Conservation (phyloP, 805 yeast genomes). For the Lachancea sp. region DNA sequence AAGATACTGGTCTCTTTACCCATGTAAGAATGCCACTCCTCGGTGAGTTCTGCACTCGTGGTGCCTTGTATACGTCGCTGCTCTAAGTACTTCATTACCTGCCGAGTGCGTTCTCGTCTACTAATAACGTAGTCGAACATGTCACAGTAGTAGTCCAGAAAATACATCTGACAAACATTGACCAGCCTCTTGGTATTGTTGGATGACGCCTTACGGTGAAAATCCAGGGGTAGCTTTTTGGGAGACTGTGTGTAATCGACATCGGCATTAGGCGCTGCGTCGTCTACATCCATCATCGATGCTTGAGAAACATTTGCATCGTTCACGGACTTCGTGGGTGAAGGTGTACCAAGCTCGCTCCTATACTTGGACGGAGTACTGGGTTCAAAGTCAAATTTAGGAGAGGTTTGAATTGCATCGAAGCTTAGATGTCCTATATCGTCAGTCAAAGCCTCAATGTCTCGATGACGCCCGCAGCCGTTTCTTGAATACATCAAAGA, state of each 20-base stretch:
- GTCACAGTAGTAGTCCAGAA: constrained; percentile 92
- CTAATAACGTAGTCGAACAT: constrained; percentile 86
- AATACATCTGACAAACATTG: constrained; percentile 88
- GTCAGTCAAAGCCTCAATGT: constrained; percentile 32
- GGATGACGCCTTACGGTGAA: constrained; percentile 52
- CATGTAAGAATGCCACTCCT: constrained; percentile 70
- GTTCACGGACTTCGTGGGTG: constrained; percentile 29
- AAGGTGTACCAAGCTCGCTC: constrained; percentile 24
- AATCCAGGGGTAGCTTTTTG: constrained; percentile 39
- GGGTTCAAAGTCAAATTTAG: constrained; percentile 8
- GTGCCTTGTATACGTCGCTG: constrained; percentile 31
- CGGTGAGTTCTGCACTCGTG: constrained; percentile 37
- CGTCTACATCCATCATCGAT: constrained; percentile 33
- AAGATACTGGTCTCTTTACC: constrained; percentile 79
- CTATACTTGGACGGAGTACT: constrained; percentile 22
- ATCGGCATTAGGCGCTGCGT: constrained; percentile 15
- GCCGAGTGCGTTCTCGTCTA: constrained; percentile 73
- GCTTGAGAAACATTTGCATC: constrained; percentile 13
- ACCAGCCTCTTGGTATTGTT: constrained; percentile 80
- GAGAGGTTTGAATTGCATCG: constrained; percentile 15
- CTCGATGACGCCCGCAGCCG: constrained; percentile 13
- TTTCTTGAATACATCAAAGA: constrained; percentile 23
- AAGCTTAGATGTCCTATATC: constrained; percentile 32
- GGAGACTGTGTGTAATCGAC: constrained; percentile 30
- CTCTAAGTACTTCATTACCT: constrained; percentile 54